Evolutionary conservation across 177 flowering plant species (phyloP).

Genomic region (Tripterygium wilfordii): DNA sequence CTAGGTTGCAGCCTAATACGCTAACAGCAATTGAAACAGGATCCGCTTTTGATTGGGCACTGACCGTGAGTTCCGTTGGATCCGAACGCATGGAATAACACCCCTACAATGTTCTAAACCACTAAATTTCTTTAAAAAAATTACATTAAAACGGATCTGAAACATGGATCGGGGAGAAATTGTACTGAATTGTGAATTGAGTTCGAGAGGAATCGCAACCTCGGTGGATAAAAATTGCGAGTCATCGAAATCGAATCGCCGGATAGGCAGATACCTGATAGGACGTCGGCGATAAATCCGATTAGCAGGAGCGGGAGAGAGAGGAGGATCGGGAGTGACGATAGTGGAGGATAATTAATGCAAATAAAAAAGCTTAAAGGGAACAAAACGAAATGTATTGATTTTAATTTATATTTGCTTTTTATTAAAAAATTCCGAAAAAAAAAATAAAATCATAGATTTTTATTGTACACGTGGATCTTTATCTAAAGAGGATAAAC

Average conservation of each 20-base stretch:
- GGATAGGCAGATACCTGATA: background rate
- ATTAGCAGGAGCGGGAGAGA: background rate
- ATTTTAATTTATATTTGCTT: too few relatives aligned
- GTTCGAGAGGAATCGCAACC: background rate
- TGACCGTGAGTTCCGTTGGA: background rate
- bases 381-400: too few relatives aligned
- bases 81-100: background rate
- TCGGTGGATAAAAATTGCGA: background rate
- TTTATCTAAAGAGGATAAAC: too few relatives aligned
- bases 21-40: too few relatives aligned
- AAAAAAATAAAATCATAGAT: too few relatives aligned
- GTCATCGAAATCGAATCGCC: background rate
- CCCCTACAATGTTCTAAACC: background rate
- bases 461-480: too few relatives aligned
- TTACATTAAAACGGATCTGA: background rate
- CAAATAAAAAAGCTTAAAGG: too few relatives aligned
- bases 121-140: background rate
- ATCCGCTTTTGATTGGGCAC: too few relatives aligned
- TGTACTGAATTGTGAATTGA: background rate
- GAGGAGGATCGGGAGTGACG: background rate
- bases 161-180: background rate
- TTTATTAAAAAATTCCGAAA: too few relatives aligned
- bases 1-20: too few relatives aligned
- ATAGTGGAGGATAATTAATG: too few relatives aligned
- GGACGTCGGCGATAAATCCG: background rate